Evolutionary conservation across 2,329 filamentous ascomycete genomes (phyloP), one percentile per base, ranked within the genome.

Genomic region (Epichloe scottii): DNA sequence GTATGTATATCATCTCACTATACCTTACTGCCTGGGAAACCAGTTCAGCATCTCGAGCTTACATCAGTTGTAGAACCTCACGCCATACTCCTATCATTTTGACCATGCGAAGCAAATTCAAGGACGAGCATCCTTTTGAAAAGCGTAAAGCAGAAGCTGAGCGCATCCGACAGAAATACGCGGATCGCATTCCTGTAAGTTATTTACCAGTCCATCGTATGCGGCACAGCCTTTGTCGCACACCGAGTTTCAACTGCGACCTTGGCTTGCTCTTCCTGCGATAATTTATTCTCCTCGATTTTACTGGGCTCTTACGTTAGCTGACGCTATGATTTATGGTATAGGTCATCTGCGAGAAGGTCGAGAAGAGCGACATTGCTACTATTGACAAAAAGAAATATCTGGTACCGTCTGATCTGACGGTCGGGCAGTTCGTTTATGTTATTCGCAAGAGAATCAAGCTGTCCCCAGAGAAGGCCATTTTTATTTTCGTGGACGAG

Each of bases 301-400:
- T 21, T 7, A 11, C 10, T 8, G 17, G 38, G 12, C 5, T 15
- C 5, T 4, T 14, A 23, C 21, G 14, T 11, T 19, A 7, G 14
- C 48, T 54, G 38, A 53, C 37, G 15, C 42, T 12, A 21, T n/a
- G 5, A 4, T 39, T 35, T 23, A 2, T 33, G 11, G 4, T 56
- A 60, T 62, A 95, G 90, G 91, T 98, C 57, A 98, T 98, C 69
- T 98, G 93, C 78, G 93, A 97, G 74, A 97, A 97, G 78, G 91
- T 97, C 61, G 93, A 98, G 75, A 97, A 96, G 77, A 94, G 87
- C 56, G 93, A 98, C 68, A 98, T 98, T 63, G 93, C 93, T 54
- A 97, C 93, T 60, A 98, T 98, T 79, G 93, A 98, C 76, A 98
- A 98, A 85, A 98, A 98, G 84, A 98, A 98, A 77, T 98, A 98